A percentile compares a stretch with the other conserved stretches of the same genome.
Evolutionary conservation across 2,329 filamentous ascomycete genomes (phyloP).

Genomic region (Paecilomyces niveus): DNA sequence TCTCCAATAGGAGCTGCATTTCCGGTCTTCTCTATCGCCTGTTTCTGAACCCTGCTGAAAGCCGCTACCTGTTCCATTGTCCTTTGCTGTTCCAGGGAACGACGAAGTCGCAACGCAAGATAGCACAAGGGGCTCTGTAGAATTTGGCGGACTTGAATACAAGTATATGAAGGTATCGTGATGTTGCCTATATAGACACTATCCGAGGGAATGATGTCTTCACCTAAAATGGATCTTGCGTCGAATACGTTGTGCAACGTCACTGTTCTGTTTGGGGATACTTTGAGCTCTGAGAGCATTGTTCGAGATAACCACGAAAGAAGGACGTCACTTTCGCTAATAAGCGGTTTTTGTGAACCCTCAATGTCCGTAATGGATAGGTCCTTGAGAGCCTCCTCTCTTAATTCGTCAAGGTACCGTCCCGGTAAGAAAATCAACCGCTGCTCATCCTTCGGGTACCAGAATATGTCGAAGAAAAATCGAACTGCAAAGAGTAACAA

Average conservation of each 20-base stretch:
- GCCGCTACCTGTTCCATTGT: slow-evolving; percentile 13
- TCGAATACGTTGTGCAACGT: neutral
- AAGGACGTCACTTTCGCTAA: slow-evolving; percentile 44
- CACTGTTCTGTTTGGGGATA: slow-evolving; percentile 11
- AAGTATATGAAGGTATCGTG: neutral
- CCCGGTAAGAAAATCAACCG: slow-evolving; percentile 36
- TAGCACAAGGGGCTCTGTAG: slow-evolving; percentile 6
- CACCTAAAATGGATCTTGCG: neutral
- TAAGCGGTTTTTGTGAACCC: slow-evolving; percentile 21
- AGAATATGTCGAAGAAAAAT: slow-evolving; percentile 27
- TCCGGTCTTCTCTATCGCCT: slow-evolving; percentile 3
- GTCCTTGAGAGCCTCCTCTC: slow-evolving; percentile 7
- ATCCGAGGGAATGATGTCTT: no score
- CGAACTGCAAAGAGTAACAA: slow-evolving; percentile 22
- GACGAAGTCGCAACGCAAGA: slow-evolving; percentile 7
- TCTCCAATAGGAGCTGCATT: slow-evolving; percentile 27
- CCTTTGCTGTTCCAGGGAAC: slow-evolving; percentile 11
- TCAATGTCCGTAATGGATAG: slow-evolving; percentile 6
- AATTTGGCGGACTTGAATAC: slow-evolving; percentile 3
- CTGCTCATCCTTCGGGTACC: slow-evolving; percentile 28
- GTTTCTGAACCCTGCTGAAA: slow-evolving; percentile 5
- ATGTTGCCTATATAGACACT: no score
- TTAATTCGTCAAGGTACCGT: slow-evolving; percentile 21
- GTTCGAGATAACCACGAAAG: slow-evolving; percentile 35
- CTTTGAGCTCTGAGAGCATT: slow-evolving; percentile 14